Evolutionary conservation across 768 basidiomycete genomes (phyloP).

Genomic region (Boletus tomentosulus): DNA sequence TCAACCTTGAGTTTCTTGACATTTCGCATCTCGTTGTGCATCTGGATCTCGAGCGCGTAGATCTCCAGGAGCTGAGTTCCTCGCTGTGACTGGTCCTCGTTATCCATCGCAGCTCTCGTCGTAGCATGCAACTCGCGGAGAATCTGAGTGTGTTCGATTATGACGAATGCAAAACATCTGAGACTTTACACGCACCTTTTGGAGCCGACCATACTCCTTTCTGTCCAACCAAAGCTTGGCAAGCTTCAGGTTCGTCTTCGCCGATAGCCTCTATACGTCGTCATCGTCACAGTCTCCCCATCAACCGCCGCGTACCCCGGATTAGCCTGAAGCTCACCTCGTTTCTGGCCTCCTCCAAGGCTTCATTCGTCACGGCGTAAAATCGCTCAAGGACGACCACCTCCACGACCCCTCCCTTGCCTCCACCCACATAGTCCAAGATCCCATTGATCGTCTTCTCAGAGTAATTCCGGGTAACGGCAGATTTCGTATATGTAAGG

Average conservation of each 20-base stretch:
- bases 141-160: slow-evolving; percentile 41
- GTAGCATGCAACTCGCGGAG: slow-evolving; percentile 71
- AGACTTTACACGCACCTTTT: slow-evolving; percentile 50
- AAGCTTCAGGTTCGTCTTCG: slow-evolving; percentile 94
- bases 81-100: slow-evolving; percentile 84
- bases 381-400: slow-evolving; percentile 91
- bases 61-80: slow-evolving; percentile 95
- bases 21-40: slow-evolving; percentile 97
- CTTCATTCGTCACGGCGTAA: slow-evolving; percentile 89
- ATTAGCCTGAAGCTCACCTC: slow-evolving; percentile 53
- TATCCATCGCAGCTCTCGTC: slow-evolving; percentile 57
- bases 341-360: slow-evolving; percentile 91
- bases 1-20: slow-evolving; percentile 90
- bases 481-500: slow-evolving; percentile 91
- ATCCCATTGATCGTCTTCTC: slow-evolving; percentile 99
- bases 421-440: slow-evolving; percentile 94
- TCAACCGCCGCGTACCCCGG: not conserved
- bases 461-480: slow-evolving; percentile 92
- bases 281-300: not conserved
- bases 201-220: slow-evolving; percentile 81
- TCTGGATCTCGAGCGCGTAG: slow-evolving; percentile 97
- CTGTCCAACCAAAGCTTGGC: slow-evolving; percentile 97
- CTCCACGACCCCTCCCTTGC: slow-evolving; percentile 71
- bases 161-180: not conserved
- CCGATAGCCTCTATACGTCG: slow-evolving; percentile 69